A percentile compares a stretch with the other conserved stretches of the same genome.
Conservation (phyloP, 768 basidiomycete species). For the Lactifluus subvellereus region DNA sequence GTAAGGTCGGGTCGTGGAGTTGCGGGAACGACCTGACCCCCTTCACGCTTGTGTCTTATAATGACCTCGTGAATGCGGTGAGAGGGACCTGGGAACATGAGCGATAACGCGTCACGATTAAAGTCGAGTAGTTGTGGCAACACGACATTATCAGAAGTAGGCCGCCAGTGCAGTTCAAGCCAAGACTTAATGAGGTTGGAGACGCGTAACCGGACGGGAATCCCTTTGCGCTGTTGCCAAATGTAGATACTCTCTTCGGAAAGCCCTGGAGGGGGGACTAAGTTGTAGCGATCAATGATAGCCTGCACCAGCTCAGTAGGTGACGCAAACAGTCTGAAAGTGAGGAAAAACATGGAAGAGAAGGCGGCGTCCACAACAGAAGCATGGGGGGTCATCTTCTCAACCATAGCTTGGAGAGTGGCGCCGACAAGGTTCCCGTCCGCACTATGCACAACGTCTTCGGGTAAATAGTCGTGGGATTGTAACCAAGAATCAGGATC, state of each 20-base stretch:
- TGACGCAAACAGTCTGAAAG: constrained; percentile 86
- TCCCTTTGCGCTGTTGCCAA: constrained; percentile 85
- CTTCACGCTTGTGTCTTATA: constrained; percentile 42
- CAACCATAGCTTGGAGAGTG: constrained; percentile 83
- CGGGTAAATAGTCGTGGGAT: constrained; percentile 72
- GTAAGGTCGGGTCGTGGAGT: constrained; percentile 57
- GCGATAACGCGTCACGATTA: constrained; percentile 52
- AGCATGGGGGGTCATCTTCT: constrained; percentile 96
- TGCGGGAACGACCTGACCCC: constrained; percentile 35
- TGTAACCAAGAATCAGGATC: constrained; percentile 50
- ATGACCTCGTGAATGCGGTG: constrained; percentile 70
- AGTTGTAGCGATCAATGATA: constrained; percentile 77
- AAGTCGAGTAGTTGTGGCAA: constrained; percentile 54
- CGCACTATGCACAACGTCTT: constrained; percentile 85
- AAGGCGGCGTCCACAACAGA: constrained; percentile 84
- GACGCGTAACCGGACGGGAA: constrained; percentile 85
- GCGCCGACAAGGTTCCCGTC: constrained; percentile 91
- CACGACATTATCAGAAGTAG: constrained; percentile 64
- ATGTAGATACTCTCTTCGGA: constrained; percentile 55
- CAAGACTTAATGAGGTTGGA: constrained; percentile 92
- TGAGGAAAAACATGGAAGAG: constrained; percentile 87
- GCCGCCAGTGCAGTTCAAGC: constrained; percentile 87
- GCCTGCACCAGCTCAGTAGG: constrained; percentile 71
- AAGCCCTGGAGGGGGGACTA: constrained; percentile 55
- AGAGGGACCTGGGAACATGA: constrained; percentile 62